A percentile compares a stretch with the other conserved stretches of the same genome.
Conservation (phyloP, 2,329 filamentous ascomycete species). For the Ophiostoma triangulosporum region DNA sequence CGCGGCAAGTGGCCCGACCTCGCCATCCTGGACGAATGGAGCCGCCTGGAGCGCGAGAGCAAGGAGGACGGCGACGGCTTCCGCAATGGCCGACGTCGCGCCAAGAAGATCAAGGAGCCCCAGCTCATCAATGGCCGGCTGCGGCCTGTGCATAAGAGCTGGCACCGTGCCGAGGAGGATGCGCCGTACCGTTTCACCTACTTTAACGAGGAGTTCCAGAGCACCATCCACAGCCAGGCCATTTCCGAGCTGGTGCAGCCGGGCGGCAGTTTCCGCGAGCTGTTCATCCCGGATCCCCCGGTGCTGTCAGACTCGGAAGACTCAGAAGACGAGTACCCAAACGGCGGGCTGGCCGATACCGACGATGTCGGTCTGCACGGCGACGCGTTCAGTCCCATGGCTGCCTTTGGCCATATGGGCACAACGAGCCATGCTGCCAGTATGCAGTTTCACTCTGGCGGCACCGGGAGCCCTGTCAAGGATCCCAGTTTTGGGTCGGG, state of each 20-base stretch:
- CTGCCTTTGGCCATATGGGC: neutral
- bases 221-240: constrained; percentile 89
- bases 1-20: constrained; percentile 77
- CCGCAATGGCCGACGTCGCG: constrained; percentile 36
- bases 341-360: neutral
- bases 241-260: constrained; percentile 87
- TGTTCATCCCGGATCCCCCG: constrained; percentile 81
- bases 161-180: constrained; percentile 82
- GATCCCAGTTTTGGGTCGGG: neutral
- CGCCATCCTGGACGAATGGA: constrained; percentile 76
- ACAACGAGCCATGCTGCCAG: neutral
- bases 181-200: constrained; percentile 93
- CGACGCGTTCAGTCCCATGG: neutral
- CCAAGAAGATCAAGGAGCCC: constrained; percentile 88
- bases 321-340: constrained; percentile 37
- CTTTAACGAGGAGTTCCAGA: constrained; percentile 94
- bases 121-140: constrained; percentile 82
- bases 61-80: constrained; percentile 50
- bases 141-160: constrained; percentile 61
- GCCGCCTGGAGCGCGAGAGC: constrained; percentile 75
- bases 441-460: neutral
- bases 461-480: constrained; percentile 5
- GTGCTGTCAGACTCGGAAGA: constrained; percentile 55
- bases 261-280: constrained; percentile 67
- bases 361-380: constrained; percentile 1